Evolutionary conservation across 352 stramenopile species (phyloP).

Genomic region (Phytophthora syringae): DNA sequence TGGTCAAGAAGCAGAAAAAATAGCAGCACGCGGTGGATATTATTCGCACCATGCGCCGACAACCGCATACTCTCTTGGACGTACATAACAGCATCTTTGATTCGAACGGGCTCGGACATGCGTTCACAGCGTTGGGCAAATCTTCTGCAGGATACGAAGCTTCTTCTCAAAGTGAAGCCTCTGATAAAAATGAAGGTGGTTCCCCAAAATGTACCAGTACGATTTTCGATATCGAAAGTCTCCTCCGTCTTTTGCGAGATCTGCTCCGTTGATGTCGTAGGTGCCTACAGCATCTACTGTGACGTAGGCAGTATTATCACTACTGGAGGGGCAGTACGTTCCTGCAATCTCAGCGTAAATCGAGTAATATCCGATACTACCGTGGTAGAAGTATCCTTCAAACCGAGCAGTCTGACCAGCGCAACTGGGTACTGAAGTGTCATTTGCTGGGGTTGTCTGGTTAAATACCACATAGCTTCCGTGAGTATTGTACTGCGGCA

Average conservation of each 20-base stretch:
- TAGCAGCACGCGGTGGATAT: conserved; percentile 21
- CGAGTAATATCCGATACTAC: conserved; percentile 38
- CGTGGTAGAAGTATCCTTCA: conserved; percentile 38
- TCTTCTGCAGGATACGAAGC: conserved; percentile 19
- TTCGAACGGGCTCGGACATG: conserved; percentile 14
- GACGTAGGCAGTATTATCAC: conserved; percentile 23
- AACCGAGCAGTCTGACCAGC: conserved; percentile 12
- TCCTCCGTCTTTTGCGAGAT: conserved; percentile 18
- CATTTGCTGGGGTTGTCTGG: neutral
- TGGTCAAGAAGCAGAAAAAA: conserved; percentile 31
- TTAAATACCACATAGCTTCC: conserved; percentile 15
- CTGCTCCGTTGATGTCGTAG: conserved; percentile 28
- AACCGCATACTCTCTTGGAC: conserved; percentile 26
- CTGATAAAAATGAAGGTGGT: conserved; percentile 18
- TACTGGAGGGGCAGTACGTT: conserved; percentile 17
- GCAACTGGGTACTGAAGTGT: conserved; percentile 4
- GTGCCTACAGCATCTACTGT: conserved; percentile 13
- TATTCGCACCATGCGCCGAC: conserved; percentile 21
- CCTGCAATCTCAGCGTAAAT: conserved; percentile 31
- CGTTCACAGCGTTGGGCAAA: conserved; percentile 18
- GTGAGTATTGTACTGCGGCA: conserved; percentile 25
- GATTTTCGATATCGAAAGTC: conserved; percentile 21
- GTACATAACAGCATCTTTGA: conserved; percentile 29
- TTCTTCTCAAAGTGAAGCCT: conserved; percentile 19
- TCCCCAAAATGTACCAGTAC: conserved; percentile 35